A percentile compares a stretch with the other conserved stretches of the same genome.
phyloP scores from a whole-genome alignment of 192 early-diverging fungal species.

The Entrophospora sp. region DNA sequence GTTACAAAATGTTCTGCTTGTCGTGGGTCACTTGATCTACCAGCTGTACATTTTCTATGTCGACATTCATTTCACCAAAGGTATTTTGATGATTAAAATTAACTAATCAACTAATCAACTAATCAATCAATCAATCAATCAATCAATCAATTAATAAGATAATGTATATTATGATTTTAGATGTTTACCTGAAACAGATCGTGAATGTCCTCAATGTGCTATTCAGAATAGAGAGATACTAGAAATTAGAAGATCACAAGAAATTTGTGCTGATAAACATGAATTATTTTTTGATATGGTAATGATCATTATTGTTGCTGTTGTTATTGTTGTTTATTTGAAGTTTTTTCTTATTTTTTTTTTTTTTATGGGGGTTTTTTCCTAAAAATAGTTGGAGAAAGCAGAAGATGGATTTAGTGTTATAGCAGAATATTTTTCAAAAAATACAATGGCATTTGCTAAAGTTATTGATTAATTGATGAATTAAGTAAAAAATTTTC shows the following conservation, averaged over 20 bases:
- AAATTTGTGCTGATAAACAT: slow-evolving; percentile 64
- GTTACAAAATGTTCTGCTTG: slow-evolving; percentile 68
- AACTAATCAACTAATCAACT: slow-evolving; percentile 13
- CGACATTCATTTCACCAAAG: slow-evolving; percentile 91
- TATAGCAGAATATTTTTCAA: slow-evolving; percentile 86
- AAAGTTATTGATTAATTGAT: slow-evolving; percentile 41
- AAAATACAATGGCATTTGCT: slow-evolving; percentile 67
- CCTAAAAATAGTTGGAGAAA: slow-evolving; percentile 50
- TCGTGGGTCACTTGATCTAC: slow-evolving; percentile 72
- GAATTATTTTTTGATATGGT: slow-evolving; percentile 77
- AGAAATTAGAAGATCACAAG: slow-evolving; percentile 71
- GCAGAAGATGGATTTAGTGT: slow-evolving; percentile 79
- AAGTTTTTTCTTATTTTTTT: slow-evolving; percentile 14
- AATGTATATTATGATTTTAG: slow-evolving; percentile 22
- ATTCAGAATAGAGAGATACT: slow-evolving; percentile 75
- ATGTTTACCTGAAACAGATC: slow-evolving; percentile 46
- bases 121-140: neutral
- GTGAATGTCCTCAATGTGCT: slow-evolving; percentile 73
- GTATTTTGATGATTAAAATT: slow-evolving; percentile 37
- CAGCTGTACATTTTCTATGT: slow-evolving; percentile 89
- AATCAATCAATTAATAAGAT: neutral
- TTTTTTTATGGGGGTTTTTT: neutral
- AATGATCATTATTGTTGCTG: neutral
- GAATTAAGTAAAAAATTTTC: neutral
- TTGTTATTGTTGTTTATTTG: neutral